Base-by-base conservation (phyloP, 176 grass and related monocot species). In the Pontederia paniculata region DNA sequence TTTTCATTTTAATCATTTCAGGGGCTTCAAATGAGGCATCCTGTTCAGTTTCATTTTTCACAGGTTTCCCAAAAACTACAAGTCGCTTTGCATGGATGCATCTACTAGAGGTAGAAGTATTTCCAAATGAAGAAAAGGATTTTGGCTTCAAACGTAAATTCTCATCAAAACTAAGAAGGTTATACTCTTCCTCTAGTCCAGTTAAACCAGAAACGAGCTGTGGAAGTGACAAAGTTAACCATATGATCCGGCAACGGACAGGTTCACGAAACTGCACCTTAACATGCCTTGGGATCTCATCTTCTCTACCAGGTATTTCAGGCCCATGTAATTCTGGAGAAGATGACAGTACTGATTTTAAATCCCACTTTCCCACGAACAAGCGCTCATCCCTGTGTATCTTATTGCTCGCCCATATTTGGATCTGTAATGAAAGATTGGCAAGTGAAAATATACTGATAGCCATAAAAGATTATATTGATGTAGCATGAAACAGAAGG, bases 341-440 rank as follows among this genome's bases (percentile, higher is more conserved):
- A 49, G 77, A 84, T 70, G 70, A 62, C 64, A 87, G 47, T 48
- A 84, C 73, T 52, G 79, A 74, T 48, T 84, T 74, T 51, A 82
- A 66, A 66, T 98, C 77, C 93, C 93, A 98, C 52, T 84, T 91
- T 78, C 93, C 93, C 67, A 98, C 75, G 47, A 84, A 89, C 16
- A 85, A 84, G 12, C 77, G 75, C 56, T 91, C 70, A 19, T 91
- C 86, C 71, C 71, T 85, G 15, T 86, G 75, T 76, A 97, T 77
- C 79, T 73, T 90, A 79, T 97, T 91, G 73, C 93, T 88, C 20
- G 83, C 93, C 93, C 93, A 90, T 84, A 97, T 88, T 50, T 97
- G 81, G 42, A 97, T 83, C 93, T 97, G 86, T 55, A 63, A 19
- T 44, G 11, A 76, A 9, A 73, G 28, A 37, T 37, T 37, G 28